Evolutionary conservation across 2,329 filamentous ascomycete genomes (phyloP), one percentile per base, ranked within the genome.

Genomic region (Claviceps digitariae): DNA sequence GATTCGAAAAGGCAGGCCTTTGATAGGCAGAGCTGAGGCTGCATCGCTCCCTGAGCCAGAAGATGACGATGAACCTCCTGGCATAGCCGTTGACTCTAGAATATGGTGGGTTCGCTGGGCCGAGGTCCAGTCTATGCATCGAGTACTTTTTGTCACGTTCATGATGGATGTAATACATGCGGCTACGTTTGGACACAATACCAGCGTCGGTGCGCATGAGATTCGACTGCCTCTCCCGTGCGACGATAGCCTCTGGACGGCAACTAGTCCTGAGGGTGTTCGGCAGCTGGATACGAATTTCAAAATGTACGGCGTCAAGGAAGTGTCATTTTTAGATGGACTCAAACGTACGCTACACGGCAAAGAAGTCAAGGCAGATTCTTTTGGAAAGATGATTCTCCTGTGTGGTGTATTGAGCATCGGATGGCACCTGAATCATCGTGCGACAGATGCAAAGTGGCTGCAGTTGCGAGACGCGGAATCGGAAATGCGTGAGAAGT

Each of bases 321-420:
- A 83, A 9, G 82, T 84, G 2, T 86, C 84, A 25, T 95, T 95
- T 67, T 71, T 95, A 0, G 89, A 95, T 56, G 88, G 86, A 0
- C 74, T 95, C 23, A 94, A 93, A 68, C 82, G 83, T 54, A 91
- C 87, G 0, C 72, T 96, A 3, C 90, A 91, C 57, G 86, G 85
- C 2, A 81, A 90, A 57, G 81, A 81, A 48, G 88, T 95, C 17
- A 81, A 82, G 52, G 95, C 90, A 1, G 91, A 95, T 63, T 84
- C 87, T 0, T 95, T 95, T 63, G 90, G 90, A 1, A 82, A 90
- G 49, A 93, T 88, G 60, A 90, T 94, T 57, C 79, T 96, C 60
- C 94, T 95, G 84, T 87, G 87, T 1, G 90, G 90, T 0, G 72
- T 96, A 38, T 72, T 95, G n/a, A 93, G 87, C 59, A 87, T 95